Evolutionary conservation across 768 basidiomycete species (phyloP), one percentile per base, ranked within the genome.

Genomic region (Amanita polypyramis): DNA sequence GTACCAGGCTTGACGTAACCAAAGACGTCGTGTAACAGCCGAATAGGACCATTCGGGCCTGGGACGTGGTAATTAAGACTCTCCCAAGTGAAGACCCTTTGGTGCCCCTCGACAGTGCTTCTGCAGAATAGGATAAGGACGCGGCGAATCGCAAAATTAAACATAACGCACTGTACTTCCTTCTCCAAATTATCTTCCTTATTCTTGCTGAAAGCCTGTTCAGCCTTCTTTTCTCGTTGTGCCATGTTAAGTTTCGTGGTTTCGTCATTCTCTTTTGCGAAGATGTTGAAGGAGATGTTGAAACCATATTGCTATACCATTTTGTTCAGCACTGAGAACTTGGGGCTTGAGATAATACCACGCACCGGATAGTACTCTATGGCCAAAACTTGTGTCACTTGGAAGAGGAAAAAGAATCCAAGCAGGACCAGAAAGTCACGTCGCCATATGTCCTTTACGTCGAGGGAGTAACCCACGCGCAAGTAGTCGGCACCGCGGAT

Each of bases 1-100:
- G 81, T 88, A 2, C 89, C 91, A 8, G 91, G 91, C 55, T 82
- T 83, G 36, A 89, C 85, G 57, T 80, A 91, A 0, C 89, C 89
- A 52, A 71, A 75, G 14, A 92, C 77, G 53, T 88, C 79, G 55
- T 89, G 77, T 32, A 92, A 73, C 8, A 92, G 68, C 36, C 77
- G 72, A 6, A 66, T 70, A 11, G 68, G 70, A 6, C 83, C 84
- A 20, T 73, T 73, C 0, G 77, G 69, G 0, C 82, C 75, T 1
- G 84, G 86, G 0, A 91, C 82, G 55, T 75, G 71, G 56, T 93
- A 94, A 60, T 83, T 84, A 45, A 90, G 64, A 25, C 69, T 64
- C 56, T 86, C 80, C 88, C 89, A 95, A 1, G 91, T 92, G 59
- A 95, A 88, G 38, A 78, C 61, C 62, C 75, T 81, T 57, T 68